These are phyloP conservation scores for Amaranthus hypochondriacus DNA, from an alignment of 148 eudicot species.

Conservation along the genomic window DNA sequence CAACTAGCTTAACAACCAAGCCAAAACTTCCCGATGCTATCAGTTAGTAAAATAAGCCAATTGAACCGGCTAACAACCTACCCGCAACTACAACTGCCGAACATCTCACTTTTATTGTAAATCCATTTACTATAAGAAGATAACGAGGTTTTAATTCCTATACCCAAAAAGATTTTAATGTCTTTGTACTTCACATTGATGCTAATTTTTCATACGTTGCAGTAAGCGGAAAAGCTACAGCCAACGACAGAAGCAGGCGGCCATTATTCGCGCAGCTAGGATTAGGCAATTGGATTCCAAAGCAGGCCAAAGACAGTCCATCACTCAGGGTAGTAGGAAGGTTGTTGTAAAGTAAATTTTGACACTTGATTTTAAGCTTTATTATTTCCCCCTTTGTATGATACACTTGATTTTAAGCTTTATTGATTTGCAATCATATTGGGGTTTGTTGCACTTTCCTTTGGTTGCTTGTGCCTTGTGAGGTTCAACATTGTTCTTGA, in stretches of 20 bases:
- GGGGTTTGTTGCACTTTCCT: slow-evolving; percentile 1
- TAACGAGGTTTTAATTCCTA: too few relatives aligned
- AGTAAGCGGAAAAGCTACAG: slow-evolving; percentile 65
- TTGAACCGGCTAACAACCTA: too few relatives aligned
- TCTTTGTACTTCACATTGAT: neutral
- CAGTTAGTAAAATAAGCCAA: too few relatives aligned
- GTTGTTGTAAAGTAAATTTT: slow-evolving; percentile 13
- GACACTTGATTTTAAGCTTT: neutral
- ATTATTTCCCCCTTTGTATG: slow-evolving; percentile 13
- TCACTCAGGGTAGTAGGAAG: slow-evolving; percentile 34
- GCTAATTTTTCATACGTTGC: slow-evolving; percentile 26
- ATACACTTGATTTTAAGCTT: neutral
- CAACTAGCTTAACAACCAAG: too few relatives aligned
- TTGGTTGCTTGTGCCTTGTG: slow-evolving; percentile 2
- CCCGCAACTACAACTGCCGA: too few relatives aligned
- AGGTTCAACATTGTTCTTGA: neutral
- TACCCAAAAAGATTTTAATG: too few relatives aligned
- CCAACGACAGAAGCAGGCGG: slow-evolving; percentile 64
- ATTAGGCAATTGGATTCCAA: slow-evolving; percentile 40
- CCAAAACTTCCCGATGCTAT: too few relatives aligned
- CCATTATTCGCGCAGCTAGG: slow-evolving; percentile 53
- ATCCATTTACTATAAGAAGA: too few relatives aligned
- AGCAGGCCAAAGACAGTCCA: slow-evolving; percentile 31
- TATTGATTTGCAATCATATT: slow-evolving; percentile 2
- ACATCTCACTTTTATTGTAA: too few relatives aligned